Evolutionary conservation across 305 asterid species (phyloP), one percentile per base, ranked within the genome.

Genomic region (Fraxinus ornus): DNA sequence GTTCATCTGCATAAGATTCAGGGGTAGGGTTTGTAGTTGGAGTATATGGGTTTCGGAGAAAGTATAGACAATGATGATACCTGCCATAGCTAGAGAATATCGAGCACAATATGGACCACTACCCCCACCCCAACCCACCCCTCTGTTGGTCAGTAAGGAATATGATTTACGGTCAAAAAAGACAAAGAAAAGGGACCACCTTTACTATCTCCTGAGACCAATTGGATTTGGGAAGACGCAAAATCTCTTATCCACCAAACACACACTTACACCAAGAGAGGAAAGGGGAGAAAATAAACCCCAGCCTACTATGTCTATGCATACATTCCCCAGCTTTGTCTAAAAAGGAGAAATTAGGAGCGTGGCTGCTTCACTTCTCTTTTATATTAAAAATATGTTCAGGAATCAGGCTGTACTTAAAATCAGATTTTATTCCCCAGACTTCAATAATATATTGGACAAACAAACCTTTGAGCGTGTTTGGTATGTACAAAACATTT

Each of bases 81-180:
- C 81, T 84, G 22, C 7, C 21, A 12, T 2, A 15, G 74, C 30
- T 64, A 13, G 78, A 71, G 84, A 81, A 81, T 80, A 79, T 84
- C 66, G 30, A 19, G 44, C 17, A 55, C 71, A 52, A 47, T 24
- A 57, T 76, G 86, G 86, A 84, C 41, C 41, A 36, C 41, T 7
- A 36, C 41, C 36, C 36, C 86, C 86, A 49, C 84, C 64, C 41
- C 8, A 5, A 1, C 8, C 39, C 17, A 32, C 66, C 83, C 75
- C 55, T 52, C 32, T 80, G 84, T 83, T 86, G 84, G 83, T 71
- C 62, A 57, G 55, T 32, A 76, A 77, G 55, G 83, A 75, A 78
- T 78, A 78, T 64, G 73, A n/a, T 47, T 74, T 86, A 81, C 83
- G 79, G 83, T 80, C 86, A 81, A 86, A 82, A 86, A 83, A 74